These are phyloP conservation scores for Podospora bellae-mahoneyi DNA, from an alignment of 495 filamentous ascomycete genomes.

Conservation along the genomic window DNA sequence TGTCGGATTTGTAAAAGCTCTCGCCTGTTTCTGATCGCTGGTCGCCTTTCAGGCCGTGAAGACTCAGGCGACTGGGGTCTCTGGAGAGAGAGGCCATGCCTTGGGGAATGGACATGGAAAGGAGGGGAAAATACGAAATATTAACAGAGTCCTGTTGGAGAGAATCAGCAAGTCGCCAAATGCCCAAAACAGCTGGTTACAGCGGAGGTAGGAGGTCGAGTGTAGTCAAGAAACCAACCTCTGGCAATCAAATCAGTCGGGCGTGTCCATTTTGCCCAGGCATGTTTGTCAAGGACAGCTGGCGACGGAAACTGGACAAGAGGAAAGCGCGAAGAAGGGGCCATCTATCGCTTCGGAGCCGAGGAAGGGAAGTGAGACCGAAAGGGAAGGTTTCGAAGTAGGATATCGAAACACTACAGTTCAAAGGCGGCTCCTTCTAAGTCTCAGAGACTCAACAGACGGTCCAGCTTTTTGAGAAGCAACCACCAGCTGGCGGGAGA, in stretches of 20 bases:
- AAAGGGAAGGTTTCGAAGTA: neutral
- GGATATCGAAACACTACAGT: neutral
- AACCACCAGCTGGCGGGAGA: neutral
- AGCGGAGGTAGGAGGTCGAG: neutral
- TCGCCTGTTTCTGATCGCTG: conserved; percentile 20
- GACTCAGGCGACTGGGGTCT: conserved; percentile 19
- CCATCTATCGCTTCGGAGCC: neutral
- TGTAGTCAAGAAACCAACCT: neutral
- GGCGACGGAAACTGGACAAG: neutral
- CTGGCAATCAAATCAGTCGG: neutral
- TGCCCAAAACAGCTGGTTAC: conserved; percentile 1
- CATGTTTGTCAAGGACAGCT: neutral
- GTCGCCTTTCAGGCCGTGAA: conserved; percentile 15
- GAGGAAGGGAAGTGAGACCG: neutral
- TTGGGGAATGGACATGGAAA: neutral
- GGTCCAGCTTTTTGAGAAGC: neutral
- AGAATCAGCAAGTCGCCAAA: neutral
- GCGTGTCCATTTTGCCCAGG: neutral
- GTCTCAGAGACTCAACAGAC: neutral
- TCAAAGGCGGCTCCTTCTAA: neutral
- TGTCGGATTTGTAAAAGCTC: conserved; percentile 28
- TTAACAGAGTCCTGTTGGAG: neutral
- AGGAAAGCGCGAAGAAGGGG: neutral
- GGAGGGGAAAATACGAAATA: neutral
- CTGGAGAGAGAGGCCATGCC: conserved; percentile 20